Evolutionary conservation across 345 rosid genomes (phyloP), one percentile per base, ranked within the genome.

Genomic region (Geranium brycei): DNA sequence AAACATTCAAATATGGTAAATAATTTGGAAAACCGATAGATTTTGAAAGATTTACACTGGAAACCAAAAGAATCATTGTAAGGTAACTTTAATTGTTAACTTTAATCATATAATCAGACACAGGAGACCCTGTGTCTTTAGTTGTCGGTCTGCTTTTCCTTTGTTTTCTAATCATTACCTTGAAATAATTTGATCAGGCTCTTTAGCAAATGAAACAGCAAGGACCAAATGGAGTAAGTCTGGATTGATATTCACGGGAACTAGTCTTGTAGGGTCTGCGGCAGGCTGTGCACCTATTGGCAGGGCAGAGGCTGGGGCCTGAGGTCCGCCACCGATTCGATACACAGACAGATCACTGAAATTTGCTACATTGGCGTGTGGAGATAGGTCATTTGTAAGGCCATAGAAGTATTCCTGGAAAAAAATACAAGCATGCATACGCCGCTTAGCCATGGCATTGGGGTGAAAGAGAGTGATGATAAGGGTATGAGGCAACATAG

Each of bases 361-460:
- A 70, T 78, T 78, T 16, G 81, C 78, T 63, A 89, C 74, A 66
- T 79, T 83, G 66, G 95, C 72, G 59, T 85, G 91, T 0, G 95
- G 97, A n/a, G 89, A 85, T 31, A 90, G 87, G 64, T 85, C 95
- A 75, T 86, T 86, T 7, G 82, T 63, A 10, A 80, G 79, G 62
- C 99, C 92, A 14, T 93, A 90, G 63, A 87, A 93, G 57, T 93
- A 93, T 74, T 90, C 99, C 96, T 89, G 83, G 35, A 62, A 73
- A 35, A 58, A 73, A 7, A 19, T 3, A 72, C 35, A 38, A 10
- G 31, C 18, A 62, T 62, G 17, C 2, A 28, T 2, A 17, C 1
- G 60, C 11, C 2, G 30, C 4, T 58, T 57, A 16, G 28, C 28
- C 28, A 23, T 23, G 28, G 28, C 28, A 23, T 23, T 23, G 28